phyloP scores from a whole-genome alignment of 169 alveolate species.

The Perkinsus marinus region DNA sequence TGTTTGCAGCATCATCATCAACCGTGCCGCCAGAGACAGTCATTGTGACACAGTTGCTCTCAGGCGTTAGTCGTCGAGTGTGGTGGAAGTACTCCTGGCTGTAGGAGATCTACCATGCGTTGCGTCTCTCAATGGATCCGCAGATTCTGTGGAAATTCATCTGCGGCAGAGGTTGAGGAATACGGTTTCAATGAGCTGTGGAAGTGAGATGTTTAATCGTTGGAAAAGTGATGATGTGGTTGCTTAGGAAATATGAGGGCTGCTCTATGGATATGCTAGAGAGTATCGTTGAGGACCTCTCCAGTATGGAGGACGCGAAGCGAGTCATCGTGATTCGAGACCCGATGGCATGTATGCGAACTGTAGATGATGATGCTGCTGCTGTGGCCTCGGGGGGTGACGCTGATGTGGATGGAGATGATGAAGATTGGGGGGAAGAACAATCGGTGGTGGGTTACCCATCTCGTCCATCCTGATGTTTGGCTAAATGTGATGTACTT shows the following conservation, averaged over 20 bases:
- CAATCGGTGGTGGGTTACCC: background rate
- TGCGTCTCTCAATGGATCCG: background rate
- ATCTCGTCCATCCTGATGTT: no score
- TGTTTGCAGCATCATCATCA: background rate
- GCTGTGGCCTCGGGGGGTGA: background rate
- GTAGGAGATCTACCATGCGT: background rate
- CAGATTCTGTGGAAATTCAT: background rate
- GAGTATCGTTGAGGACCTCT: background rate
- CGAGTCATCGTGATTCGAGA: background rate
- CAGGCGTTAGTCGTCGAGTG: background rate
- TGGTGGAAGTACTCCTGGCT: background rate
- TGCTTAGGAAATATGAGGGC: background rate
- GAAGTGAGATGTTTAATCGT: background rate
- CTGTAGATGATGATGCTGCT: background rate
- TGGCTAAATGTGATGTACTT: background rate
- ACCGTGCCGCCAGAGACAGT: no score
- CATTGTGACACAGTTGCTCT: background rate
- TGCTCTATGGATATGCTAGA: background rate
- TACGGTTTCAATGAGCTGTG: background rate
- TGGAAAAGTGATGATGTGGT: background rate
- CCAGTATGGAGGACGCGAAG: background rate
- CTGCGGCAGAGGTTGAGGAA: background rate
- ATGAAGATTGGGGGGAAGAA: background rate
- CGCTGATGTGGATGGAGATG: background rate
- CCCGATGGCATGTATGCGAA: background rate